Conservation (phyloP, 306 rosid species). For the Oemleria cerasiformis region DNA sequence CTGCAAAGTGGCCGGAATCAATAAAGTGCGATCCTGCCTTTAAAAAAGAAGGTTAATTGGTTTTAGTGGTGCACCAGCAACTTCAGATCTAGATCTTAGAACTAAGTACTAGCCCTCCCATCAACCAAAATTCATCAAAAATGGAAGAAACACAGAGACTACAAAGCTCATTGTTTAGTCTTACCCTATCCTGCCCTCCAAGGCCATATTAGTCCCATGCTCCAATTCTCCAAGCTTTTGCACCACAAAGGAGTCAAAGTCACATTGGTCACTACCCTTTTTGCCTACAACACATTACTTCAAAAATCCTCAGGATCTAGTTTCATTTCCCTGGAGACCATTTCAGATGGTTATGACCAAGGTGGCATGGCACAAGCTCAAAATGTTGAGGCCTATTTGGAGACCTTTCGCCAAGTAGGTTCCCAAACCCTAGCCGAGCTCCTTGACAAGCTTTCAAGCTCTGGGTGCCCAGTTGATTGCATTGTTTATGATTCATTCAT, state of each 20-base stretch:
- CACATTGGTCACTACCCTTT: background rate
- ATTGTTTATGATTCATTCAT: background rate
- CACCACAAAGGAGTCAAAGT: background rate
- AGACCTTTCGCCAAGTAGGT: background rate
- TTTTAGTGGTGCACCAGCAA: no score
- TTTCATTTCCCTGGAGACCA: background rate
- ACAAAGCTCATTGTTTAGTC: background rate
- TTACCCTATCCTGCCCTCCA: background rate
- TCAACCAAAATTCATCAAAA: background rate
- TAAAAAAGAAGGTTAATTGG: no score
- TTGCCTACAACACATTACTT: background rate
- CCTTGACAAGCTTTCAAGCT: background rate
- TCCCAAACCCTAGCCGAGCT: background rate
- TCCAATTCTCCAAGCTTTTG: background rate
- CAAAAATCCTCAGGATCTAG: background rate
- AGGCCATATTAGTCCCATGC: background rate
- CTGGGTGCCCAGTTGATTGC: background rate
- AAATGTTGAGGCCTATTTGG: background rate
- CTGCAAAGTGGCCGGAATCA: no score
- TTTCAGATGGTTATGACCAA: background rate
- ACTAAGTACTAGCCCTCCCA: background rate
- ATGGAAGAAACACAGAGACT: background rate
- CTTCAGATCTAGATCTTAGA: background rate
- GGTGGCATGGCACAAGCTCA: background rate
- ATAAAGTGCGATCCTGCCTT: no score